Evolutionary conservation across 345 rosid genomes (phyloP), one percentile per base, ranked within the genome.

Genomic region (Viola odorata): DNA sequence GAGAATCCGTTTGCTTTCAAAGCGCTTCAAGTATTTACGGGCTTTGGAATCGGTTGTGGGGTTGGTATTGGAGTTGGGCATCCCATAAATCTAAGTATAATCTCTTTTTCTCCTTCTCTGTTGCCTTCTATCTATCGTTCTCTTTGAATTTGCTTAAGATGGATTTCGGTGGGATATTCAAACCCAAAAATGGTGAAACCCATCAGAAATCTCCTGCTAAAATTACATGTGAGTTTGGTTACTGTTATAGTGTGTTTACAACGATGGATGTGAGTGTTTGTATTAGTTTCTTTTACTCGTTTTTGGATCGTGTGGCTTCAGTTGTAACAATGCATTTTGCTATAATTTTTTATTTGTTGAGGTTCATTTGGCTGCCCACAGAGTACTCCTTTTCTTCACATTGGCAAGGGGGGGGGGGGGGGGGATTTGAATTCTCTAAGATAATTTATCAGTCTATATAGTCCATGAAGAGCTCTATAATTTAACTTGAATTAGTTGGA

Each of bases 1-100:
- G 88, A 84, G 80, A 94, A 86, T 73, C 96, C 96, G 15, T 86
- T 95, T 75, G 68, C 95, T 80, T 86, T 88, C 62, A 94, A 90
- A 77, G 89, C 81, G 61, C 75, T 76, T 80, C 99, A 88, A 80
- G 92, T 88, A 64, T 94, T 90, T 68, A 94, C 97, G 0, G 97
- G 97, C 59, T 88, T 94, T 65, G 99, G 99, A 65, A 45, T 94
- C 13, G 99, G 99, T 60, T 91, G 99, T 42, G 99, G 97, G 40
- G 68, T 86, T 71, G 99, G 96, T 61, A 88, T 94, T 54, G 99
- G 99, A 42, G 82, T 75, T 63, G 97, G 96, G 8, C 72, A 82
- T 3, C 97, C 95, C 42, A 65, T 86, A 53, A 83, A 95, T 73
- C 75, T 86, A 42, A 90, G 99, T 95, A 85, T 37, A 5, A 15